Evolutionary conservation across 352 stramenopile species (phyloP).

Genomic region (Phytophthora sansomeana): DNA sequence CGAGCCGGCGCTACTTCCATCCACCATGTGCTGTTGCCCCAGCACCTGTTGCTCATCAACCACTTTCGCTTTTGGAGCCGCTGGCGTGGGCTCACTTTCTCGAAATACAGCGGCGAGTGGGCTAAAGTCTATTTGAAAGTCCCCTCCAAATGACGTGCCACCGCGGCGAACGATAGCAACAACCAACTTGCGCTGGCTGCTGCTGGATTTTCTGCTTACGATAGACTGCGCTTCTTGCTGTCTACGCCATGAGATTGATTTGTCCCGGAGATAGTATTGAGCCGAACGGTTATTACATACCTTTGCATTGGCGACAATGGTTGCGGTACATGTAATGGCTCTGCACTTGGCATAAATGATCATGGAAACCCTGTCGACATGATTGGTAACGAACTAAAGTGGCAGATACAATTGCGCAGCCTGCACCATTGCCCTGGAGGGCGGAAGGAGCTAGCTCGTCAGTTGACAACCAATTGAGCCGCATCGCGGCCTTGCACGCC

Average conservation of each 20-base stretch:
- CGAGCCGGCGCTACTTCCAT: conserved; percentile 10
- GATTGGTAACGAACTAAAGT: conserved; percentile 4
- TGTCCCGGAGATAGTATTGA: too few relatives aligned
- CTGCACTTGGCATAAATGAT: too few relatives aligned
- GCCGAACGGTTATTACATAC: not conserved
- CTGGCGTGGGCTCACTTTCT: conserved; percentile 28
- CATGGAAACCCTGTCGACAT: conserved; percentile 1
- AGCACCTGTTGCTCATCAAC: conserved; percentile 15
- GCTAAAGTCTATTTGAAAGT: not conserved
- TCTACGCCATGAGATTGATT: too few relatives aligned
- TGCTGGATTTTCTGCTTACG: conserved; percentile 21
- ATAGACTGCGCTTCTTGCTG: not conserved
- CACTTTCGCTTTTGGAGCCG: not conserved
- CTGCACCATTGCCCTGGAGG: not conserved
- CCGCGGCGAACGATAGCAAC: not conserved
- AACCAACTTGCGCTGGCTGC: not conserved
- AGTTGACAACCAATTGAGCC: conserved; percentile 1
- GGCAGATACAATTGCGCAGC: not conserved
- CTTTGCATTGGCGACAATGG: not conserved
- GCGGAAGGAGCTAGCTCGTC: conserved; percentile 6
- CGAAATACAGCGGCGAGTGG: conserved; percentile 20
- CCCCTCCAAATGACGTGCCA: conserved; percentile 4
- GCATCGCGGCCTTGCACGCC: conserved; percentile 2
- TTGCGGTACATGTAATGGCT: not conserved
- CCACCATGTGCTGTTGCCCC: conserved; percentile 7